Base-by-base conservation (phyloP, 345 rosid genomes). In the Citrus unshiu region DNA sequence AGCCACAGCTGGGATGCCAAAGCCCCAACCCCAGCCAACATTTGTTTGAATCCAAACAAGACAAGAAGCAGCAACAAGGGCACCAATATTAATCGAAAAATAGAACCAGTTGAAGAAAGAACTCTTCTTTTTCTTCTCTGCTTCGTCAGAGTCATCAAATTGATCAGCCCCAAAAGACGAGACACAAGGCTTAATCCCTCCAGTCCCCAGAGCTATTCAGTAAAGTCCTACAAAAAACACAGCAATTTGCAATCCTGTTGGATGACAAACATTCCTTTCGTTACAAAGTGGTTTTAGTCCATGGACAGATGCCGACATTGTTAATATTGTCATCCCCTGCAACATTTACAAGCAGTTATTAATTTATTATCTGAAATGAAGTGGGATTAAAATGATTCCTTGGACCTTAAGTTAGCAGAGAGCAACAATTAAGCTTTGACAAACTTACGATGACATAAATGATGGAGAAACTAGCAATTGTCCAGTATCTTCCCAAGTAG, bases 111-210 rank as follows among this genome's bases (percentile, higher is more conserved):
- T 88, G 76, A 89, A 88, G 89, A 90, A 90, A 14, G 90, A 88
- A 59, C 84, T 77, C 75, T 87, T 88, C 75, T 82, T 83, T 24
- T 77, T 78, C 83, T 86, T 84, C 83, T 90, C 93, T 0, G 16
- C 25, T 39, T 81, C 81, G 34, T 87, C 87, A 0, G 86, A 77
- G 7, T 88, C 83, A 68, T 86, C 93, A 43, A 90, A 91, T 75
- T 90, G 91, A 83, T 91, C 92, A 9, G 90, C 91, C 16, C 89
- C 91, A 64, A 85, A 88, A 30, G 93, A 87, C 13, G 92, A 90
- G 40, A 88, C 91, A 62, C 91, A 88, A 49, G 93, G 93, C 80
- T 88, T 91, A 64, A 89, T 86, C 22, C 91, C 90, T 59, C 91
- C 92, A 0, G 92, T 86, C 4, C 89, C 92, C 0, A 90, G 73